A percentile compares a stretch with the other conserved stretches of the same genome.
Evolutionary conservation across 805 yeast genomes (phyloP).

Genomic region (Barnettozyma sucrosica): DNA sequence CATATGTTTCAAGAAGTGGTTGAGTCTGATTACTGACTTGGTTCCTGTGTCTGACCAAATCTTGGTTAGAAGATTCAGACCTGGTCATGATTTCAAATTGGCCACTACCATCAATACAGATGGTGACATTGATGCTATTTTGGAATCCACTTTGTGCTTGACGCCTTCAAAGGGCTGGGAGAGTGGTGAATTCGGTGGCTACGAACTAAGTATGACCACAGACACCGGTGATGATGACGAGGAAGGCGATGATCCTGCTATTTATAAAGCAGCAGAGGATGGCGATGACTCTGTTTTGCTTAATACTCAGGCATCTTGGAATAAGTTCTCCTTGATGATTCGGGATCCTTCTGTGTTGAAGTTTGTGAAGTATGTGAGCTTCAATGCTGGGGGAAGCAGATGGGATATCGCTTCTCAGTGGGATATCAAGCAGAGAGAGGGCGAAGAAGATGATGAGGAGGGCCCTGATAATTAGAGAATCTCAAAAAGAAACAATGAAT

Average conservation of each 20-base stretch:
- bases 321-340: slow-evolving; percentile 66
- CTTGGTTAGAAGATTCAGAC: slow-evolving; percentile 82
- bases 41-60: slow-evolving; percentile 60
- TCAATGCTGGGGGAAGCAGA: slow-evolving; percentile 81
- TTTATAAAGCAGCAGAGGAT: slow-evolving; percentile 52
- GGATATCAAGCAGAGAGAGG: slow-evolving; percentile 53
- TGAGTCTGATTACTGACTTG: slow-evolving; percentile 55
- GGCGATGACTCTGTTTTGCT: slow-evolving; percentile 73
- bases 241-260: slow-evolving; percentile 75
- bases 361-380: slow-evolving; percentile 87
- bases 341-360: slow-evolving; percentile 85
- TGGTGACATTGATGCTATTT: slow-evolving; percentile 31
- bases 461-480: slow-evolving; percentile 8
- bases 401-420: slow-evolving; percentile 87
- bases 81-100: slow-evolving; percentile 88
- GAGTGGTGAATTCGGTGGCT: slow-evolving; percentile 88
- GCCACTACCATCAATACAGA: slow-evolving; percentile 60
- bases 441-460: slow-evolving; percentile 31
- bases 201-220: slow-evolving; percentile 79
- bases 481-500: too few species aligned
- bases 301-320: slow-evolving; percentile 81
- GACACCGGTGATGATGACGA: slow-evolving; percentile 39
- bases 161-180: slow-evolving; percentile 87
- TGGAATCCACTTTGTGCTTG: slow-evolving; percentile 77
- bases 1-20: slow-evolving; percentile 61